Evolutionary conservation across 176 grass and related monocot genomes (phyloP).

Genomic region (Eragrostis curvula): DNA sequence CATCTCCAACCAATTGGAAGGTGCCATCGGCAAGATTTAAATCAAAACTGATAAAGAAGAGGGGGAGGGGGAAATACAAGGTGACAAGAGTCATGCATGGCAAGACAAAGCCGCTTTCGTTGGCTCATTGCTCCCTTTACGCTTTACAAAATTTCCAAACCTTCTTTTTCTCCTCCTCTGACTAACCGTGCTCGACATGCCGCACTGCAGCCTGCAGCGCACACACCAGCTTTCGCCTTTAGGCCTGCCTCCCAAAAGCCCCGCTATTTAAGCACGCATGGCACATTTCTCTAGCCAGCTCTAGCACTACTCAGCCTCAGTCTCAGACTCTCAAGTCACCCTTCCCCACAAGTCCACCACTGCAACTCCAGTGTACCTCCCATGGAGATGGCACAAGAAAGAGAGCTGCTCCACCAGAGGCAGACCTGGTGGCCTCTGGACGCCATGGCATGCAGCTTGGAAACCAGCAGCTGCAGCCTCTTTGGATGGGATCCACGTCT

Average conservation of each 20-base stretch:
- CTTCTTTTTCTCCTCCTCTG: conserved; percentile 39
- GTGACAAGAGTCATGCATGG: background rate
- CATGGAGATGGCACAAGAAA: conserved; percentile 43
- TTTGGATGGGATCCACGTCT: conserved; percentile 48
- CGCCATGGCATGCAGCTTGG: conserved; percentile 53
- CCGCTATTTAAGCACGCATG: conserved; percentile 61
- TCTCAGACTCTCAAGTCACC: background rate
- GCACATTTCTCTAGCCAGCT: conserved; percentile 13
- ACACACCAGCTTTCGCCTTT: conserved; percentile 33
- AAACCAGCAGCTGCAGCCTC: conserved; percentile 26
- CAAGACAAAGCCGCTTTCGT: conserved; percentile 55
- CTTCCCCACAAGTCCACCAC: conserved; percentile 26
- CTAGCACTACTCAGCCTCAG: background rate
- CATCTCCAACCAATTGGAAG: background rate
- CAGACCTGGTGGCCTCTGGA: conserved; percentile 45
- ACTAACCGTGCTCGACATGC: conserved; percentile 55
- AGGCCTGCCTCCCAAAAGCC: conserved; percentile 54
- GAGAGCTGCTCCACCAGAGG: conserved; percentile 32
- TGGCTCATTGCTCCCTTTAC: conserved; percentile 41
- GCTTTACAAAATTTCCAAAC: conserved; percentile 54
- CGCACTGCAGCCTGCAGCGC: conserved; percentile 44
- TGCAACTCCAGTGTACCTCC: background rate
- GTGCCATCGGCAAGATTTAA: background rate
- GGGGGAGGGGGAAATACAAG: background rate
- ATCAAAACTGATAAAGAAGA: background rate